Evolutionary conservation across 73 alveolate genomes (phyloP), one percentile per base, ranked within the genome.

Genomic region (Blepharisma stoltei): DNA sequence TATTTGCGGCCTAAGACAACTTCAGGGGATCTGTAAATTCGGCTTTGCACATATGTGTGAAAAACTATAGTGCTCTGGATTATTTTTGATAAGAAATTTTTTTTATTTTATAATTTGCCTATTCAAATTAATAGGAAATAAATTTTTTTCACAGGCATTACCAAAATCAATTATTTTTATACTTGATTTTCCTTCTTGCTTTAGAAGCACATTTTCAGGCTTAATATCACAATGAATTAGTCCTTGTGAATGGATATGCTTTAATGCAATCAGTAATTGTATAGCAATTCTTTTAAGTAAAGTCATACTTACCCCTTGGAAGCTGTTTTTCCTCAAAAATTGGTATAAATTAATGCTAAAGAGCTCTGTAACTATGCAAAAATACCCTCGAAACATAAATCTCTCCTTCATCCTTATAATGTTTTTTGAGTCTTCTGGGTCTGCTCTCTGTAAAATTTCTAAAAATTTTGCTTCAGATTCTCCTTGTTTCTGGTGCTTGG

Each of bases 251-350:
- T 55, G 78, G 54, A 78, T 55, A 71, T 69, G 84, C 18, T 75
- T 55, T 6, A 87, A 52, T 11, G 83, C 67, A 25, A 60, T 69
- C 32, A 87, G 78, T 6, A 87, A 48, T 65, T 87, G 87, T 6
- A 78, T 55, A 8, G 91, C 94, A 71, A 87, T 67, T 25, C 86
- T 54, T 49, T 81, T 77, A 11, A 82, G 81, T 20, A 54, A 43
- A 25, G 25, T 8, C 54, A 54, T 7, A 54, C 54, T 43, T 6
- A 23, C 14, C 1, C 83, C 82, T 52, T 43, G 8, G 54, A 71
- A 71, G 66, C 32, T 47, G 5, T 71, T 25, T 18, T 23, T 9
- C 18, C 55, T 14, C 14, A 71, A 80, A 21, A 71, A 71, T 9
- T 71, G 38, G 50, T 71, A 71, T 27, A 71, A 46, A 50, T 71